Evolutionary conservation across 345 rosid species (phyloP), one percentile per base, ranked within the genome.

Genomic region (Ceriops zippeliana): DNA sequence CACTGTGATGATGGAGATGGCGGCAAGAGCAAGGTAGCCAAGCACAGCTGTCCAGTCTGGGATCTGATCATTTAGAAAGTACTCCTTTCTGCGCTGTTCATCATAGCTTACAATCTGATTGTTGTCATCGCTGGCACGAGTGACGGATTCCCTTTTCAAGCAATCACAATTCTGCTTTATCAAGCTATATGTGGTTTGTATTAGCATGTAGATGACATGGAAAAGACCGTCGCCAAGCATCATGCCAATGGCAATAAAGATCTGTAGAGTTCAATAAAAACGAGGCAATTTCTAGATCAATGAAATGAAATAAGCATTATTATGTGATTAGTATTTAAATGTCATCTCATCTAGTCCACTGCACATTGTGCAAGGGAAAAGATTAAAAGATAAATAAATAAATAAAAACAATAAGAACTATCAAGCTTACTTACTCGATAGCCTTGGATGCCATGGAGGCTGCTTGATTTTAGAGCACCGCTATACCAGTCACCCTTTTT

Each of bases 151-250:
- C 67, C 67, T 54, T 54, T 54, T 54, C 27, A 54, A n/a, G 58
- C 16, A 42, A 21, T 53, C 31, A 63, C 58, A 38, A 67, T 56
- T 35, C 64, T 58, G 20, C 72, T 70, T 42, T 9, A 34, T 30
- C 7, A 92, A 78, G 70, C 85, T 84, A 21, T 30, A 19, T 34
- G 70, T n/a, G 21, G 96, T 88, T 47, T 78, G 78, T 58, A 61
- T 24, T n/a, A 90, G 73, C 83, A 92, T 87, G 73, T 54, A 71
- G 63, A 88, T 28, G 1, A 90, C 79, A 66, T 90, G 96, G 80
- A 77, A 92, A 35, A 89, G 75, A 16, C 98, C 97, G 66, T 92
- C 98, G 0, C 98, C 98, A 6, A 92, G 87, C 88, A 92, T 92
- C 82, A 86, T 87, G 1, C 93, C 90, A n/a, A 93, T 84, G 9